Evolutionary conservation across 2,329 filamentous ascomycete species (phyloP).

Genomic region (Exophiala dermatitidis): DNA sequence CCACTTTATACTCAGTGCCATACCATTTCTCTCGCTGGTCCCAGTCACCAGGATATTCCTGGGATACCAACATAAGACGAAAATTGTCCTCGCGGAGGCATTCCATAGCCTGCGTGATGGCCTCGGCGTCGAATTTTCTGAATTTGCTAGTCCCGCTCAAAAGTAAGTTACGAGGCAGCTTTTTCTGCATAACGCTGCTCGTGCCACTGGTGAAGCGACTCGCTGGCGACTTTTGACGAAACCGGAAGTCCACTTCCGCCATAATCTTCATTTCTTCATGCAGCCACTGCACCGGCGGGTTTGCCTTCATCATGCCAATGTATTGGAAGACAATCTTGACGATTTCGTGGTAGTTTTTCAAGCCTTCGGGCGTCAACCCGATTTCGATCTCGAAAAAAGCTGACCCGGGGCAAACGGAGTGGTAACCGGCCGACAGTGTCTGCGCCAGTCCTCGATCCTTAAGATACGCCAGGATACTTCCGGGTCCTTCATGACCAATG

Average conservation of each 20-base stretch:
- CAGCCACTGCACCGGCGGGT: conserved; percentile 82
- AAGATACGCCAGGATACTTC: conserved; percentile 82
- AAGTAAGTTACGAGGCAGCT: conserved; percentile 76
- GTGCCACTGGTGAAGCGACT: conserved; percentile 81
- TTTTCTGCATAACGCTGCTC: conserved; percentile 85
- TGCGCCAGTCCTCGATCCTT: conserved; percentile 89
- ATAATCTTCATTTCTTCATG: conserved; percentile 86
- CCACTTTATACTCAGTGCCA: conserved; percentile 82
- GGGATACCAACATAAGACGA: conserved; percentile 72
- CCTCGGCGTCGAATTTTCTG: conserved; percentile 69
- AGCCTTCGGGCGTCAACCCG: conserved; percentile 73
- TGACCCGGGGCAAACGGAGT: conserved; percentile 69
- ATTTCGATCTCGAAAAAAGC: conserved; percentile 74
- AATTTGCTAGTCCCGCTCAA: conserved; percentile 72
- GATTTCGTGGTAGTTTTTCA: conserved; percentile 75
- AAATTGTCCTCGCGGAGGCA: conserved; percentile 84
- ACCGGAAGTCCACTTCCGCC: conserved; percentile 89
- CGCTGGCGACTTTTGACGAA: conserved; percentile 84
- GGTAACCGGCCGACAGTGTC: conserved; percentile 67
- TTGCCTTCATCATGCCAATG: conserved; percentile 73
- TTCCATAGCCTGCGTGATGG: conserved; percentile 65
- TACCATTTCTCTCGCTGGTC: conserved; percentile 94
- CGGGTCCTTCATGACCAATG: conserved; percentile 86
- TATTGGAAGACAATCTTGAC: conserved; percentile 85
- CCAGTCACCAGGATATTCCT: conserved; percentile 77